These are phyloP conservation scores for Russula foetens DNA, from an alignment of 768 basidiomycete genomes.

Conservation along the genomic window DNA sequence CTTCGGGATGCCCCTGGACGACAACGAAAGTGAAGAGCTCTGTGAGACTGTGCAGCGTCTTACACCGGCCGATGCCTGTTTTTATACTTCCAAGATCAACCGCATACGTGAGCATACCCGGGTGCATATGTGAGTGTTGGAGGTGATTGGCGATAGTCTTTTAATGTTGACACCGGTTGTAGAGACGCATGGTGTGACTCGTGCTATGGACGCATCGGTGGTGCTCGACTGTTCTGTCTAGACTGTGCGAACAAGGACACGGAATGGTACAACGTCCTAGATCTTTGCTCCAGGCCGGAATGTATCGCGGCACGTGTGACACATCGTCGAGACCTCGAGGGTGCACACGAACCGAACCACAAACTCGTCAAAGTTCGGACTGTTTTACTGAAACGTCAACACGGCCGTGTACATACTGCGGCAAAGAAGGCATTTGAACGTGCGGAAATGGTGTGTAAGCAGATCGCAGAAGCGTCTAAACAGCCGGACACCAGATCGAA, in stretches of 20 bases:
- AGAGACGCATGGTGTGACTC: no score
- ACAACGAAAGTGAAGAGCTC: conserved; percentile 20
- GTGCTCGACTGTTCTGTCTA: no score
- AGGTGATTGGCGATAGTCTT: background rate
- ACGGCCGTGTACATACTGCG: background rate
- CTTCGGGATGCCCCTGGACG: conserved; percentile 20
- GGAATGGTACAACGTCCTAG: conserved; percentile 20
- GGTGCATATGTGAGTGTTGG: conserved; percentile 19
- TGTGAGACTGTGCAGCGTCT: conserved; percentile 6
- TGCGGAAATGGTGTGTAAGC: no score
- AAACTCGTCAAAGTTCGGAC: background rate
- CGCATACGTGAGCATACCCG: conserved; percentile 21
- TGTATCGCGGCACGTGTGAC: no score
- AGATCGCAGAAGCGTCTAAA: background rate
- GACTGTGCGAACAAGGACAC: conserved; percentile 23
- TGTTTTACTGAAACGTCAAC: background rate
- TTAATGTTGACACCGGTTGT: background rate
- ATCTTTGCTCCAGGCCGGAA: conserved; percentile 27
- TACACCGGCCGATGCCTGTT: no score
- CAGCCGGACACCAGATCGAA: background rate
- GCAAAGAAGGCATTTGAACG: no score
- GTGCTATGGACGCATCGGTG: no score
- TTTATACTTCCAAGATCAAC: conserved; percentile 21
- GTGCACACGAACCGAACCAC: background rate
- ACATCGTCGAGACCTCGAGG: conserved; percentile 17